Base-by-base conservation (phyloP, 768 basidiomycete genomes). In the Rhodosporidiobolus odoratus region DNA sequence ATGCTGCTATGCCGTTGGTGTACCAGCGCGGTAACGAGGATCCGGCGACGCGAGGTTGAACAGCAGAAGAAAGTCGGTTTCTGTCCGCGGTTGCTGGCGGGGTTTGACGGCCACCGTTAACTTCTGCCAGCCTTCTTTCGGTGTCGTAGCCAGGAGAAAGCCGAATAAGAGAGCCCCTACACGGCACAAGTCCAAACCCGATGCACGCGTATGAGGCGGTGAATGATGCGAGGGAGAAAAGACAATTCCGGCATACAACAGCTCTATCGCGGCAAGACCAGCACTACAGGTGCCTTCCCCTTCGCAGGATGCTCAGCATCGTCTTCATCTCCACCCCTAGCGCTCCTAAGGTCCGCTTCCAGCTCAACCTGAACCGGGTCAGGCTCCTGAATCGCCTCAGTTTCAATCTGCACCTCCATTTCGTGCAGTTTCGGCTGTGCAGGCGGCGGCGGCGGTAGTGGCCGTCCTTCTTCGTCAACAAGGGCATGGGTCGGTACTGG, bases 331-430 rank as follows among this genome's bases (percentile, higher is more conserved):
- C 17, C 57, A 2, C 40, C 48, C 43, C 62, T 58, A n/a, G 61
- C 64, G 19, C 40, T 58, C 38, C 65, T 62, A 40, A 66, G 13
- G 1, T 66, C 62, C 57, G 30, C 61, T 65, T 67, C 70, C 5
- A 66, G 40, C 53, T 34, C 58, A 2, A 8, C 52, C 54, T 63
- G 65, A 17, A 45, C 60, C 37, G 53, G 19, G 3, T 67, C 65
- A 15, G 10, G 10, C 41, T 56, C 62, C 23, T 59, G 57, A 8
- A 43, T 38, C 52, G 47, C 38, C 0, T 63, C 61, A 8, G 34
- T 23, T 45, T 65, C 69, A 38, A 61, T 15, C 47, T 66, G 56
- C 23, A 63, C 59, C 13, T 66, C 60, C 38, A 71, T 54, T 17
- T 71, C 69, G n/a, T 40, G 15, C 60, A 62, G 30, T 15, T 47